Conservation (phyloP, 78 protist species). For the Planoprotostelium fungivorum region DNA sequence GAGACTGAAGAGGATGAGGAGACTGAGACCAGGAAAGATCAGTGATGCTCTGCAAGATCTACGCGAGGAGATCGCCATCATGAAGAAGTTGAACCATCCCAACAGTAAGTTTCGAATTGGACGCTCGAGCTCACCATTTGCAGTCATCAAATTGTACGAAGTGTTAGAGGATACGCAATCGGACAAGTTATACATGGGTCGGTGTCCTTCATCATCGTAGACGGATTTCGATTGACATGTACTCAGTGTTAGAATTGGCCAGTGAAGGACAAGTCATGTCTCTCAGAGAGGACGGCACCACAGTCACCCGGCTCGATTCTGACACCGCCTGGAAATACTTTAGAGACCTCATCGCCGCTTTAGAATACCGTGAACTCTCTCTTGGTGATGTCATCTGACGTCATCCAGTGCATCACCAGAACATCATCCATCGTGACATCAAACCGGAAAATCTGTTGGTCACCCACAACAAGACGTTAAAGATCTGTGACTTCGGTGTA, state of each 20-base stretch:
- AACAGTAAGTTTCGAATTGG: slow-evolving; percentile 21
- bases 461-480: slow-evolving; percentile 46
- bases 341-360: slow-evolving; percentile 54
- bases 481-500: slow-evolving; percentile 66
- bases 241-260: background rate
- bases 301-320: slow-evolving; percentile 13
- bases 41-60: slow-evolving; percentile 39
- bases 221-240: too few relatives aligned
- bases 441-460: slow-evolving; percentile 73
- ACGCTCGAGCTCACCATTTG: too few relatives aligned
- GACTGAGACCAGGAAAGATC: background rate
- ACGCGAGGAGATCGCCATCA: slow-evolving; percentile 75
- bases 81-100: slow-evolving; percentile 77
- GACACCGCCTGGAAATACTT: slow-evolving; percentile 59
- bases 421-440: slow-evolving; percentile 69
- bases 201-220: background rate
- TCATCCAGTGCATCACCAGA: slow-evolving; percentile 53
- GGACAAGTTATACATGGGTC: slow-evolving; percentile 10
- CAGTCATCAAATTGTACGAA: slow-evolving; percentile 67
- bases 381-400: background rate
- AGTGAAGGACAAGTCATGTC: background rate
- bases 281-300: background rate
- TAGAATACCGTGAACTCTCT: slow-evolving; percentile 29
- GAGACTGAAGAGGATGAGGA: background rate
- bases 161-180: slow-evolving; percentile 83